phyloP scores from a whole-genome alignment of 2,329 filamentous ascomycete species.

The Uncinocarpus reesii region DNA sequence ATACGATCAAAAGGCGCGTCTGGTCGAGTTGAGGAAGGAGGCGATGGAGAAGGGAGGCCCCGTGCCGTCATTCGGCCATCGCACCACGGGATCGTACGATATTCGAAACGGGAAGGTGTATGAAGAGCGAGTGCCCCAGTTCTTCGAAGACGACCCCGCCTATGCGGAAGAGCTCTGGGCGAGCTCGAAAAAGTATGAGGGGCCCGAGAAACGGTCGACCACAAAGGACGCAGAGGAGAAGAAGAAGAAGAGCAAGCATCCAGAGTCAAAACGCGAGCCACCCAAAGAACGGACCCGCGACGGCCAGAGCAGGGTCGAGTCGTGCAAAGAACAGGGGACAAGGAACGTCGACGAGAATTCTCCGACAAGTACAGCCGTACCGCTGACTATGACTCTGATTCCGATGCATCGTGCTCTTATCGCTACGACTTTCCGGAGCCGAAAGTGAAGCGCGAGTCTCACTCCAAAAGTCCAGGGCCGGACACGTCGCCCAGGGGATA shows the following conservation, averaged over 20 bases:
- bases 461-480: not conserved
- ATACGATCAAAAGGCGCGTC: constrained; percentile 66
- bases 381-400: constrained; percentile 25
- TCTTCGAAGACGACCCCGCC: constrained; percentile 31
- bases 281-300: constrained; percentile 28
- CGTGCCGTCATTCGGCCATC: constrained; percentile 10
- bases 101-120: constrained; percentile 36
- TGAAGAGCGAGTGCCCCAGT: constrained; percentile 34
- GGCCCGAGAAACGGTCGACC: constrained; percentile 27
- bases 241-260: constrained; percentile 27
- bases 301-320: constrained; percentile 21
- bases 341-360: constrained; percentile 34
- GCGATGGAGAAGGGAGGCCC: not conserved
- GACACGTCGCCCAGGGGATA: not conserved
- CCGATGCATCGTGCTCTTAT: constrained; percentile 18
- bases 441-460: constrained; percentile 8
- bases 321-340: constrained; percentile 34
- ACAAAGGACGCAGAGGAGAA: constrained; percentile 30
- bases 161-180: constrained; percentile 30
- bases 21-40: constrained; percentile 55
- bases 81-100: constrained; percentile 25
- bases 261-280: constrained; percentile 4
- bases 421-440: constrained; percentile 18
- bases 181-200: constrained; percentile 33
- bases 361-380: constrained; percentile 32